A percentile compares a stretch with the other conserved stretches of the same genome.
Conservation (phyloP, 495 filamentous ascomycete genomes). For the Trichocladium antarcticum region DNA sequence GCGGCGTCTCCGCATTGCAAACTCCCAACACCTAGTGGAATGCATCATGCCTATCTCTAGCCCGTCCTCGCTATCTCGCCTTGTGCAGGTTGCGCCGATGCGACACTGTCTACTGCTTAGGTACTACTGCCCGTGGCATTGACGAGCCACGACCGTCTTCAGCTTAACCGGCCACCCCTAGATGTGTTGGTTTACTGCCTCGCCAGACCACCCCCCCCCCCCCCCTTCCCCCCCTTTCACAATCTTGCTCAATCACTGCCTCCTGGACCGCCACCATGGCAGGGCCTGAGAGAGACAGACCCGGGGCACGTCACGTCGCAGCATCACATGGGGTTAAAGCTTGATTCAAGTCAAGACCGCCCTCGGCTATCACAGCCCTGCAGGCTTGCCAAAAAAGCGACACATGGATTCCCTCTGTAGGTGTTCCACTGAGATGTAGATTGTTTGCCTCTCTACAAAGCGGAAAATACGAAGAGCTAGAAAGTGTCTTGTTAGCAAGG, state of each 20-base stretch:
- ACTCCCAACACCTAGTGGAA: neutral
- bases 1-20: no score
- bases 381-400: neutral
- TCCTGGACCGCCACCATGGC: neutral
- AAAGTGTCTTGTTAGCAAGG: constrained; percentile 16
- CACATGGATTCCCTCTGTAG: neutral
- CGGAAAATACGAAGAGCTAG: constrained; percentile 97
- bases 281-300: neutral
- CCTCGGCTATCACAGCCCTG: neutral
- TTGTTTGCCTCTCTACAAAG: constrained; percentile 48
- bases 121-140: neutral
- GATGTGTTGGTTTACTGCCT: neutral
- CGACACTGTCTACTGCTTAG: constrained; percentile 1
- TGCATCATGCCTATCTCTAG: constrained; percentile 11
- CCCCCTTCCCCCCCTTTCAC: neutral
- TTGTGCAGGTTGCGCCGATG: neutral
- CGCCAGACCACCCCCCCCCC: neutral
- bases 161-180: neutral
- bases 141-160: neutral
- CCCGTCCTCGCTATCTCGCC: constrained; percentile 3
- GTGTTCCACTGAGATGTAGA: neutral
- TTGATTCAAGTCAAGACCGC: neutral
- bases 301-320: neutral
- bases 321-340: neutral
- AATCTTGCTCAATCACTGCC: neutral